Evolutionary conservation across 208 protist genomes (phyloP), one percentile per base, ranked within the genome.

Genomic region (Leishmania arabica): DNA sequence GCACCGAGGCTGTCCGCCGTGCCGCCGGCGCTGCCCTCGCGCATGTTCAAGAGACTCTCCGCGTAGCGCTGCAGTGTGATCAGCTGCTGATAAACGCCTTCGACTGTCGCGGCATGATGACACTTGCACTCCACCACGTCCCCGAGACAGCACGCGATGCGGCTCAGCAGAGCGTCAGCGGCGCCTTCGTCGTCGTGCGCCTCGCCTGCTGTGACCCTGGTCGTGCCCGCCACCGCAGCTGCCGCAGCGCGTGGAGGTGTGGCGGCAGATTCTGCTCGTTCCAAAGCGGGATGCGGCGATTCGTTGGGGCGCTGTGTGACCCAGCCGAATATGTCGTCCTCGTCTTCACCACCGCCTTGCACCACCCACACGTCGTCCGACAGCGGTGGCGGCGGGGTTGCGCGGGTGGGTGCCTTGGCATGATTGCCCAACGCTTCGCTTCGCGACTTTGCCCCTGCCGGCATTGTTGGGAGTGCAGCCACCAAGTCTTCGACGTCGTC

Each of bases 281-380:
- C 51, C 24, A 27, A 2, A 1, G 56, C 19, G 40, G 8, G 15
- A 71, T 13, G 75, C 51, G n/a, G 42, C 15, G 37, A 19, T 58
- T 27, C 54, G n/a, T 15, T 34, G 54, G 24, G 34, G 34, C 24
- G 27, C 64, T 65, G 60, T 4, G 81, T 84, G 27, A 84, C 81
- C 81, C 81, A 84, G 21, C 76, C 60, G 54, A 84, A 84, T 42
- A 84, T 45, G 58, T 83, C 76, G 11, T 80, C 75, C 8, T 70
- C 75, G n/a, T 71, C 72, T 8, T 70, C 75, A 2, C 5, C 75
- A 0, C 2, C 6, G 3, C 7, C 31, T 53, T 34, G 56, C 19
- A 31, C 19, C n/a, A 24, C 19, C 74, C 24, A 53, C 74, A 37
- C 54, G 40, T 47, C 24, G 24, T 15, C 49, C 34, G 74, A 47